phyloP scores from a whole-genome alignment of 225 moss, liverwort and hornwort species.

The Sphagnum tenellum region DNA sequence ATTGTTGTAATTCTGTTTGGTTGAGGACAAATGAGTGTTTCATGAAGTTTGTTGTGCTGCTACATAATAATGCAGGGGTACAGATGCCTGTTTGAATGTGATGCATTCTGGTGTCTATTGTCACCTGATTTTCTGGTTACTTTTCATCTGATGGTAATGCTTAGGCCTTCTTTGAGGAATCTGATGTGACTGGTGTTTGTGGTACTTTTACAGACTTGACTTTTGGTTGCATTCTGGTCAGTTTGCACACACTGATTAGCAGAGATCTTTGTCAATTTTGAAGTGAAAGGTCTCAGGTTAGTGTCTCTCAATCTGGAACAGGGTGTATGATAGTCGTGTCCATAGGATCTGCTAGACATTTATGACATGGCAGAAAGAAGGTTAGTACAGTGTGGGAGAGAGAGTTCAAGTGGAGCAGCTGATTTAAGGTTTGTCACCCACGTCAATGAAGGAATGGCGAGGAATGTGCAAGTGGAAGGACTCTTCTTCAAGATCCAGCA shows the following conservation, averaged over 20 bases:
- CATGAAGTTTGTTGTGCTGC: slow-evolving; percentile 8
- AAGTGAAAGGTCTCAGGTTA: not conserved
- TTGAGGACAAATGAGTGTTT: slow-evolving; percentile 6
- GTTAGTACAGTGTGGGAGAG: slow-evolving; percentile 11
- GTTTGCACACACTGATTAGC: not conserved
- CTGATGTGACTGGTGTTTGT: not conserved
- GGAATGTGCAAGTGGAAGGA: slow-evolving; percentile 18
- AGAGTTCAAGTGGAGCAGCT: slow-evolving; percentile 22
- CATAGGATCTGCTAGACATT: slow-evolving; percentile 9
- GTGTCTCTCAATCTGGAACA: not conserved
- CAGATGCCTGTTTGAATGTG: too few relatives aligned
- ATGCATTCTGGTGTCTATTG: too few relatives aligned
- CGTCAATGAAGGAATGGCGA: slow-evolving; percentile 27
- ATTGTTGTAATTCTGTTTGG: slow-evolving; percentile 8
- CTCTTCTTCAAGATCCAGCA: slow-evolving; percentile 12
- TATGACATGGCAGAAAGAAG: slow-evolving; percentile 7
- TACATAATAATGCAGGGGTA: not conserved
- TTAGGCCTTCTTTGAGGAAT: slow-evolving; percentile 3
- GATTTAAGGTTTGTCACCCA: slow-evolving; percentile 19
- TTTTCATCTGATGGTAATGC: slow-evolving; percentile 4
- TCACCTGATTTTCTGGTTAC: not conserved
- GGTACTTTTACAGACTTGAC: too few relatives aligned
- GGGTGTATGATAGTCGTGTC: not conserved
- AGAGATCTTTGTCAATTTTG: not conserved
- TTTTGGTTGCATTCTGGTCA: not conserved